These are phyloP conservation scores for Orbilia javanica DNA, from an alignment of 2,329 filamentous ascomycete species.

Conservation along the genomic window DNA sequence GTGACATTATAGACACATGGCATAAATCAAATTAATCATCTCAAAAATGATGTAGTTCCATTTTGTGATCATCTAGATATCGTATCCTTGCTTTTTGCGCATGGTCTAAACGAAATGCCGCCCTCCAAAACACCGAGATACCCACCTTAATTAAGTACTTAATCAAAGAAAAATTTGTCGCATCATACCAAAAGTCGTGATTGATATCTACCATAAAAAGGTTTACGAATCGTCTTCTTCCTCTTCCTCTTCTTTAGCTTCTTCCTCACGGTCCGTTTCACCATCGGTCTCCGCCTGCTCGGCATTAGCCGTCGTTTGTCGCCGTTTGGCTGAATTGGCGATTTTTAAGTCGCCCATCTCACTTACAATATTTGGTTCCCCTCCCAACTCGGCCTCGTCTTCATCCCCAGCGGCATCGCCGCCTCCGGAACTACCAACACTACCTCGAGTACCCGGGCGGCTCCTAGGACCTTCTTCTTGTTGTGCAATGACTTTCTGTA, in stretches of 20 bases:
- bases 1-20: slow-evolving; percentile 29
- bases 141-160: too few species aligned
- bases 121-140: slow-evolving; percentile 34
- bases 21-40: slow-evolving; percentile 26
- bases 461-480: slow-evolving; percentile 61
- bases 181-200: slow-evolving; percentile 57
- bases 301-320: slow-evolving; percentile 67
- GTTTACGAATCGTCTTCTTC: slow-evolving; percentile 62
- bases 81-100: slow-evolving; percentile 15
- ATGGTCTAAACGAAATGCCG: slow-evolving; percentile 12
- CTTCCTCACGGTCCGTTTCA: slow-evolving; percentile 64
- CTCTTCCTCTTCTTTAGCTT: slow-evolving; percentile 63
- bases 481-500: slow-evolving; percentile 77
- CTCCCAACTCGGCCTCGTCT: slow-evolving; percentile 59
- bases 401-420: slow-evolving; percentile 64
- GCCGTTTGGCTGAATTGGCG: slow-evolving; percentile 69
- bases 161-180: neutral
- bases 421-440: slow-evolving; percentile 64
- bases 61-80: neutral
- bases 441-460: slow-evolving; percentile 66
- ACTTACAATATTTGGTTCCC: slow-evolving; percentile 61
- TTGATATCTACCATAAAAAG: slow-evolving; percentile 58
- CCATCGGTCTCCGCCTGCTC: slow-evolving; percentile 62
- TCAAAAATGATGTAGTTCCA: slow-evolving; percentile 4
- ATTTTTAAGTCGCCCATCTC: slow-evolving; percentile 66